A percentile compares a stretch with the other conserved stretches of the same genome.
Conservation (phyloP, 2,329 filamentous ascomycete genomes). For the Didymella keratinophila region DNA sequence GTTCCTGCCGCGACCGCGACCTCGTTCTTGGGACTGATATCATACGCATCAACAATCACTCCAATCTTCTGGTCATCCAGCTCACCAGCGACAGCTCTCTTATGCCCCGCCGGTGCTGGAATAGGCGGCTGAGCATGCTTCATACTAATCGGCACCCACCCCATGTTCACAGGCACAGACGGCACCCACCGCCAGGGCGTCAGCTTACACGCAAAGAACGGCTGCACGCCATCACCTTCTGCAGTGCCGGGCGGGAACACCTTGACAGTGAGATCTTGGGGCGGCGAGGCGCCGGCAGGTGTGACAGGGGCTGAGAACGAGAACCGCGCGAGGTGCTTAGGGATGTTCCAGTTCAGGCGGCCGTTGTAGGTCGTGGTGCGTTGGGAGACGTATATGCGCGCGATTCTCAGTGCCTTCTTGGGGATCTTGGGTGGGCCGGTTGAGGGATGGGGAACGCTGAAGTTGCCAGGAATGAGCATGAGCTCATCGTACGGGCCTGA, state of each 20-base stretch:
- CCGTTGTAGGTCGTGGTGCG: conserved; percentile 46
- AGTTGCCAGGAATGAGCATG: conserved; percentile 43
- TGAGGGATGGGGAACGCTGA: conserved; percentile 33
- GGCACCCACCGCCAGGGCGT: conserved; percentile 41
- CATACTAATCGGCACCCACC: conserved; percentile 35
- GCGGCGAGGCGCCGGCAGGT: conserved; percentile 23
- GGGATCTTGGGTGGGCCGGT: conserved; percentile 29
- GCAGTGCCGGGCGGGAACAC: conserved; percentile 36
- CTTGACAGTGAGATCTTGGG: conserved; percentile 32
- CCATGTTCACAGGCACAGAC: conserved; percentile 33
- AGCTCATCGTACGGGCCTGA: conserved; percentile 46
- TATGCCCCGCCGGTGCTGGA: conserved; percentile 22
- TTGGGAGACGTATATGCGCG: conserved; percentile 47
- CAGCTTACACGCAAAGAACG: conserved; percentile 40
- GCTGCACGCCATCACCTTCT: conserved; percentile 32
- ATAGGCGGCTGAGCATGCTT: conserved; percentile 37
- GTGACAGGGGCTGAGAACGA: conserved; percentile 39
- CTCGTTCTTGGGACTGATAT: conserved; percentile 30
- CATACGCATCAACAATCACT: conserved; percentile 31
- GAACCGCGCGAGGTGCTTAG: conserved; percentile 48
- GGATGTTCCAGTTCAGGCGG: conserved; percentile 47
- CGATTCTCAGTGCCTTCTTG: conserved; percentile 40
- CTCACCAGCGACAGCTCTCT: conserved; percentile 19
- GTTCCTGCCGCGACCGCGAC: conserved; percentile 34
- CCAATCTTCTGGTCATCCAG: conserved; percentile 9